Base-by-base conservation (phyloP, 768 basidiomycete genomes). In the Suillus tomentosus region DNA sequence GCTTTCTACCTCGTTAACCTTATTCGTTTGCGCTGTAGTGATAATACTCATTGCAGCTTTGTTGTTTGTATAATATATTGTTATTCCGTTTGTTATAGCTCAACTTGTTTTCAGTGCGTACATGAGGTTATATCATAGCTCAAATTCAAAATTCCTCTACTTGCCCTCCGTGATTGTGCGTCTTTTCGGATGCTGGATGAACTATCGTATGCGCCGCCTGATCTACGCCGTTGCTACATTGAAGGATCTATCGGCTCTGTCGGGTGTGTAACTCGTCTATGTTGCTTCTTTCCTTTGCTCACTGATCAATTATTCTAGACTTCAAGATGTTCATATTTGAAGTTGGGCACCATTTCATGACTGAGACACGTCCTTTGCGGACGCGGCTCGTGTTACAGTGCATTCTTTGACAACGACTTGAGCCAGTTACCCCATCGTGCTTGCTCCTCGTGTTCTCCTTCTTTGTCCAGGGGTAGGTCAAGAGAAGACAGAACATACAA, bases 1-100 rank as follows among this genome's bases (percentile, higher is more conserved):
- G 15, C 50, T 10, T 50, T 27, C 15, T 42, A 27, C 42, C 11
- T 31, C 24, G 39, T 58, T 31, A 7, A 10, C 40, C 40, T 42
- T 17, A 11, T 58, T 42, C 24, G 40, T 40, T 58, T 51, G 50
- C 17, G 40, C 39, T 40, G 37, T 11, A 9, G 39, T 57, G 37
- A 57, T 40, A 24, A 36, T 54, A 54, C 34, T 45, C 53, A 22
- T 50, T 62, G 47, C 45, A 58, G 61, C 17, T 68, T 57, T 65
- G 48, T 50, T 58, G 47, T 58, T 50, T 75, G 75, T 74, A 71
- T 24, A 67, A 71, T 75, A 72, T 75, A 72, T 69, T 62, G 67
- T 74, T 76, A 76, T 65, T 62, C 19, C 10, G 11, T 62, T 27
- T 22, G 34, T 56, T 63, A 36, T 65, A 3, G 24, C 11, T 63